Percentiles rank a stretch among this genome's conserved stretches.
Conservation (phyloP, 2,329 filamentous ascomycete species). For the Blumeriella jaapii region DNA sequence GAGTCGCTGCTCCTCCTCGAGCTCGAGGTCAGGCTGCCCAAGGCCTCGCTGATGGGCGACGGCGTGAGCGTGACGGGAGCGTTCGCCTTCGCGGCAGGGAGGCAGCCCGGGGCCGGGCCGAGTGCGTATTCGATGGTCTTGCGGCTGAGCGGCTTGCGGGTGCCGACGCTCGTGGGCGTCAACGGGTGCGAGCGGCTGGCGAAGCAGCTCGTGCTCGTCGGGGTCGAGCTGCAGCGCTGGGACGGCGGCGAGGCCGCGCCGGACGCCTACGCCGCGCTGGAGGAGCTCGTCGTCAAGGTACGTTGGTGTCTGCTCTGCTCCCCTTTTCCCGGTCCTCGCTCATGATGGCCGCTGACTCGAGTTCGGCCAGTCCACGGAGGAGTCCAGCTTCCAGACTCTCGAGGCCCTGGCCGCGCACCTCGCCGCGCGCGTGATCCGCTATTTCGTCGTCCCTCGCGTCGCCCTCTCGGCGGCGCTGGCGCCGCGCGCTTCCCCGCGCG, state of each 20-base stretch:
- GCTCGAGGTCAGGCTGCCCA: constrained; percentile 48
- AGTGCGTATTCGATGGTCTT: constrained; percentile 23
- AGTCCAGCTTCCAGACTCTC: constrained; percentile 49
- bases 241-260: constrained; percentile 27
- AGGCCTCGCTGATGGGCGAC: constrained; percentile 55
- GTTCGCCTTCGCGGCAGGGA: constrained; percentile 28
- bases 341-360: background rate
- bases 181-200: constrained; percentile 57
- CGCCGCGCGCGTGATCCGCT: constrained; percentile 34
- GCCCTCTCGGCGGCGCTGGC: too few species aligned
- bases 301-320: constrained; percentile 5
- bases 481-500: constrained; percentile 13
- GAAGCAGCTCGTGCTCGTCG: constrained; percentile 56
- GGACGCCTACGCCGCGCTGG: constrained; percentile 45
- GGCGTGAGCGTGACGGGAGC: constrained; percentile 39
- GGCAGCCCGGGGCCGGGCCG: constrained; percentile 6
- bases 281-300: constrained; percentile 51
- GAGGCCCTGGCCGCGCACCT: constrained; percentile 46
- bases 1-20: constrained; percentile 35
- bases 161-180: constrained; percentile 61
- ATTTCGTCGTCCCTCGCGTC: constrained; percentile 27
- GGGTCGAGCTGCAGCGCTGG: constrained; percentile 46
- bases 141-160: constrained; percentile 42
- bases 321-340: background rate
- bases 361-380: constrained; percentile 37